phyloP scores from a whole-genome alignment of 2,329 filamentous ascomycete genomes.

The Trichoderma brevicompactum region DNA sequence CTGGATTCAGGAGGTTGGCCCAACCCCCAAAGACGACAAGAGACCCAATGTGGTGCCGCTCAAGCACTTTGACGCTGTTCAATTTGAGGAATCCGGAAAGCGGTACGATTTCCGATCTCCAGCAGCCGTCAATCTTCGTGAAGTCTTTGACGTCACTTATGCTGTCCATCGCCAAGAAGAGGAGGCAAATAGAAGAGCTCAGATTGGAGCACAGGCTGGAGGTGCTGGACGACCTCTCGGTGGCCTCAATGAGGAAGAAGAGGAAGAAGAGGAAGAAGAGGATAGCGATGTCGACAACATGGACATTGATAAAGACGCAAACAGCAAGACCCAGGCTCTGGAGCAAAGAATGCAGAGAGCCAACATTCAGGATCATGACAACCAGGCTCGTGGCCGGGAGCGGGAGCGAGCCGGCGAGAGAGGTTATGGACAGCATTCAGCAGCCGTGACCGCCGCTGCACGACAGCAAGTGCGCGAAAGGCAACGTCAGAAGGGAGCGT shows the following conservation, averaged over 20 bases:
- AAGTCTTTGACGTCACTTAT: conserved; percentile 98
- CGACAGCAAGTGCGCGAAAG: conserved; percentile 74
- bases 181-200: conserved; percentile 88
- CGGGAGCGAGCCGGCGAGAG: conserved; percentile 50
- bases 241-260: conserved; percentile 67
- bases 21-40: conserved; percentile 63
- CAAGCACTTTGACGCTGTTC: conserved; percentile 61
- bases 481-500: conserved; percentile 74
- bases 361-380: conserved; percentile 63
- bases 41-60: conserved; percentile 52
- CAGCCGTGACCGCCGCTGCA: conserved; percentile 80
- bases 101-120: conserved; percentile 93
- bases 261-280: conserved; percentile 66
- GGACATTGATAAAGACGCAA: conserved; percentile 36
- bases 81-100: conserved; percentile 62
- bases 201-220: conserved; percentile 73
- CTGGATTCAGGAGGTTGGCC: conserved; percentile 76
- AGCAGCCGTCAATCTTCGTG: conserved; percentile 90
- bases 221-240: conserved; percentile 61
- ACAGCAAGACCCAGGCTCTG: conserved; percentile 65
- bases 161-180: conserved; percentile 97
- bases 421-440: conserved; percentile 89
- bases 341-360: conserved; percentile 88
- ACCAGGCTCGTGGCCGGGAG: conserved; percentile 41
- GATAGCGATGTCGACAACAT: conserved; percentile 59